Evolutionary conservation across 2,329 filamentous ascomycete genomes (phyloP).

Genomic region (Colletotrichum tanaceti): DNA sequence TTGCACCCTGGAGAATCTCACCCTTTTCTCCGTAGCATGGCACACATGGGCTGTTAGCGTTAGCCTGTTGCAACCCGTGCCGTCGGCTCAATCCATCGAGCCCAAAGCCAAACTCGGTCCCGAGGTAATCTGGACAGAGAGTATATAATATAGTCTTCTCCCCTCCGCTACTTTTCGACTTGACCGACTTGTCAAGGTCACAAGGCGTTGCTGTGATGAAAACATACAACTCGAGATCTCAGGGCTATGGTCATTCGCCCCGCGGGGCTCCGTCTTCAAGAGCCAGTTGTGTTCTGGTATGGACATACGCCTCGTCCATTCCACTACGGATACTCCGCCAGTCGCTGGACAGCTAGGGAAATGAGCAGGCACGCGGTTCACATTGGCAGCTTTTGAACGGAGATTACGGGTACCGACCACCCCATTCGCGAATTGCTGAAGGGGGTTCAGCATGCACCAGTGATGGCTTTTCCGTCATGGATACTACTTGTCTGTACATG

Average conservation of each 20-base stretch:
- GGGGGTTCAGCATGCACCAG: background rate
- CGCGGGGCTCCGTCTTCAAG: background rate
- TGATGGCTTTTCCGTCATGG: background rate
- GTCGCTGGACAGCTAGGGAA: constrained; percentile 3
- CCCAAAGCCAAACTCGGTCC: constrained; percentile 1
- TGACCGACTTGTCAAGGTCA: background rate
- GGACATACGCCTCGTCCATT: background rate
- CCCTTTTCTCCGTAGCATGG: background rate
- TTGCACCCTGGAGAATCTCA: background rate
- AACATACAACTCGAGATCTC: background rate
- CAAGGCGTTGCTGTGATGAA: too few species aligned
- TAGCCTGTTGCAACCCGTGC: constrained; percentile 13
- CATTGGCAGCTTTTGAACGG: background rate
- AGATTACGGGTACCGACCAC: constrained; percentile 30
- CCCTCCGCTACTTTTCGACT: background rate
- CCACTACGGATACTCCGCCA: background rate
- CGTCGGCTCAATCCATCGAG: background rate
- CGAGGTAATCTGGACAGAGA: too few species aligned
- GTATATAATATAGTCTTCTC: too few species aligned
- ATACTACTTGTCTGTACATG: too few species aligned
- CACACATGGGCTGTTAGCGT: background rate
- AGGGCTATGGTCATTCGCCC: background rate
- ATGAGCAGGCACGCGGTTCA: constrained; percentile 1
- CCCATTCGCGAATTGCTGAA: background rate
- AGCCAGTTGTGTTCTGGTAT: background rate